Base-by-base conservation (phyloP, 2,329 filamentous ascomycete species). In the Xylariaceae sp. region DNA sequence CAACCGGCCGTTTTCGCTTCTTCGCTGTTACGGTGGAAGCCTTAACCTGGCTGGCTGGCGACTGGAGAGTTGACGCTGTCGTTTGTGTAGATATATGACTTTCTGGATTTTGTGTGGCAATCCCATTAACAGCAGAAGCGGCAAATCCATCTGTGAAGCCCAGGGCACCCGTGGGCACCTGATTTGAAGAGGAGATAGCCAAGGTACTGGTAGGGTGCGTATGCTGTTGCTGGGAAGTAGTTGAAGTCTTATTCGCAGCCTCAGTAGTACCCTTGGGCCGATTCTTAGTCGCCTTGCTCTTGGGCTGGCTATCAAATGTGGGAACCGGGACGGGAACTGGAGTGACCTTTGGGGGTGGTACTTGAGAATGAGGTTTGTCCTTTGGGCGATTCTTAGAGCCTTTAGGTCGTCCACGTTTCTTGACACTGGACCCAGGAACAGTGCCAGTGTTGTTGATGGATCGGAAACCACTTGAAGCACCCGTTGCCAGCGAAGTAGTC, bases 301-400 rank as follows among this genome's bases (percentile, higher is more conserved):
- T 64, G 53, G 62, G 50, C 64, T 72, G 60, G 23, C 58, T 50
- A 43, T 61, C 58, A 2, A 67, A 48, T 58, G 66, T 64, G n/a
- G 62, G 63, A 16, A 65, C 41, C 11, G 67, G 65, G 20, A 68
- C 63, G 10, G 65, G 63, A 7, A 68, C 63, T 15, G 67, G 65
- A 24, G 66, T 68, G 23, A 69, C 61, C 46, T 67, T 69, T 16
- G 65, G 65, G n/a, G 66, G 67, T 26, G 60, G 52, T 20, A 59
- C 42, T 7, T n/a, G n/a, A n/a, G 63, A 55, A 40, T 16, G 57
- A 61, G 49, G 45, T 41, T 60, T 53, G 55, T 73, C 70, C 55
- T 75, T 79, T 2, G 75, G 71, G 3, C 76, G 73, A 55, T 81
- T 82, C 53, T 77, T 80, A 1, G 79, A 81, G 0, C 80, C 80